These are phyloP conservation scores for Nemania diffusa DNA, from an alignment of 2,329 filamentous ascomycete genomes.

Conservation along the genomic window DNA sequence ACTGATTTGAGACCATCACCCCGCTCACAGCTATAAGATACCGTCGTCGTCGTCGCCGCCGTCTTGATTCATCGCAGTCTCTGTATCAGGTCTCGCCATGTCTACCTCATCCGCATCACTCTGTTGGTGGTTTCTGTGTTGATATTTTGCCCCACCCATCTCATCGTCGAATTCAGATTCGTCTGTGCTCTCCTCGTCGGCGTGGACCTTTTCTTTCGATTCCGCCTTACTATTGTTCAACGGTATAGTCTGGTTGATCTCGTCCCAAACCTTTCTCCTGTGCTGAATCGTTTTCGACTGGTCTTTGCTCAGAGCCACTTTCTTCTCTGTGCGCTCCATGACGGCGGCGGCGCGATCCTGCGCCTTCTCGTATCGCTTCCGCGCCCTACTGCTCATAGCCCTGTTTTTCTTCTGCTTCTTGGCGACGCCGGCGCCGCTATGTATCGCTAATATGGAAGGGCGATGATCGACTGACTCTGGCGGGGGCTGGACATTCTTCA, in stretches of 20 bases:
- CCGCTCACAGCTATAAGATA: slow-evolving; percentile 26
- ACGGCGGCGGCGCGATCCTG: slow-evolving; percentile 69
- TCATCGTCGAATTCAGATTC: slow-evolving; percentile 37
- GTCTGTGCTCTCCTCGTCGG: slow-evolving; percentile 33
- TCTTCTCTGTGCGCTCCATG: slow-evolving; percentile 66
- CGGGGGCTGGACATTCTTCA: slow-evolving; percentile 68
- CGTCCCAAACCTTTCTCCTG: slow-evolving; percentile 67
- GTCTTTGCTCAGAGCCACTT: slow-evolving; percentile 65
- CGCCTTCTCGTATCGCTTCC: slow-evolving; percentile 65
- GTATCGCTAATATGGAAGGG: slow-evolving; percentile 75
- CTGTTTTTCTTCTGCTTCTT: slow-evolving; percentile 72
- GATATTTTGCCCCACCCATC: slow-evolving; percentile 39
- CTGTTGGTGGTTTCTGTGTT: slow-evolving; percentile 8
- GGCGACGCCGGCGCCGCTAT: slow-evolving; percentile 72
- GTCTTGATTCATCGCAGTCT: slow-evolving; percentile 26
- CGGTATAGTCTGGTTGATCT: slow-evolving; percentile 61
- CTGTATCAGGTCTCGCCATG: slow-evolving; percentile 7
- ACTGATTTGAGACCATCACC: not conserved
- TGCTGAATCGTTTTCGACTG: slow-evolving; percentile 59
- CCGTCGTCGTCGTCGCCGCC: slow-evolving; percentile 34
- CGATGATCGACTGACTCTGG: slow-evolving; percentile 60
- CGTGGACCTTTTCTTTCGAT: slow-evolving; percentile 29
- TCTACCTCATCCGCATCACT: slow-evolving; percentile 6
- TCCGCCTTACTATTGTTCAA: slow-evolving; percentile 23
- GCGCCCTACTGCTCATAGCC: slow-evolving; percentile 67